A percentile compares a stretch with the other conserved stretches of the same genome.
Evolutionary conservation across 306 rosid genomes (phyloP).

Genomic region (Neltuma alba): DNA sequence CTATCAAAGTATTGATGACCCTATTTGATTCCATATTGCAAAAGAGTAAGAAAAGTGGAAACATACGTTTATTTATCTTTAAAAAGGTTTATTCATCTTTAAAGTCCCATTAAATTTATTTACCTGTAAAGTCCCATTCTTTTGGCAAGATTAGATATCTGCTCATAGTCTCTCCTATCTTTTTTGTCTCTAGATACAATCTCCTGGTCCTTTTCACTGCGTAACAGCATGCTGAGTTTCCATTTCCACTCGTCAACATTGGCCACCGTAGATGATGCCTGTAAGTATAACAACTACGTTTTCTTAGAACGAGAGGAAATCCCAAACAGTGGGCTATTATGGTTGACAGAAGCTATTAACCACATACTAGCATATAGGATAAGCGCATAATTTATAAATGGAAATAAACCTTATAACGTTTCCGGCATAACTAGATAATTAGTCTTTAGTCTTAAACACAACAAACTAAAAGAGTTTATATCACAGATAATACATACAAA

Average conservation of each 20-base stretch:
- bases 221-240: constrained; percentile 88
- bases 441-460: background rate
- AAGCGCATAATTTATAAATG: background rate
- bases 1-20: background rate
- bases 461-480: background rate
- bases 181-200: constrained; percentile 82
- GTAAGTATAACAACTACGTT: constrained; percentile 32
- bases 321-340: background rate
- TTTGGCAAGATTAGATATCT: constrained; percentile 89
- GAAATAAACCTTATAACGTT: background rate
- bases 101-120: constrained; percentile 68
- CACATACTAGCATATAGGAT: constrained; percentile 1
- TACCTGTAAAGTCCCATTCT: constrained; percentile 92
- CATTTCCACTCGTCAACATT: constrained; percentile 99
- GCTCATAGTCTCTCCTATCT: constrained; percentile 96
- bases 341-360: constrained; percentile 26
- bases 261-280: constrained; percentile 92
- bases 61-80: constrained; percentile 14
- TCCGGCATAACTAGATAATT: background rate
- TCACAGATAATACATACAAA: background rate
- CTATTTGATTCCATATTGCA: background rate
- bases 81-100: constrained; percentile 61
- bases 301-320: constrained; percentile 25
- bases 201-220: constrained; percentile 88
- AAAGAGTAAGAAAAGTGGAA: constrained; percentile 6